These are phyloP conservation scores for Erigeron philadelphicus DNA, from an alignment of 140 eudicot species.

Conservation along the genomic window DNA sequence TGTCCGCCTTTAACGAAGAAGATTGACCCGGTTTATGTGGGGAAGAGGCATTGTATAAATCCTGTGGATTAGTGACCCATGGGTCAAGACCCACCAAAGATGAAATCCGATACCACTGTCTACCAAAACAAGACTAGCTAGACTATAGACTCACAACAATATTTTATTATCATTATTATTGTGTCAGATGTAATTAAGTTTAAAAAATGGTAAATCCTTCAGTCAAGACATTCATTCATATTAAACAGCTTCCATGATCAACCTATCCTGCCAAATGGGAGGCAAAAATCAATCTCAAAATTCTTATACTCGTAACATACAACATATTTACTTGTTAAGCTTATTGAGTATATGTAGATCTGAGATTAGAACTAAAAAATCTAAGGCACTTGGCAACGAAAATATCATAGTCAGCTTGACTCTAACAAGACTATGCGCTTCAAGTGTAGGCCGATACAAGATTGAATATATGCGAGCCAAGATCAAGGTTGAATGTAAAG, in stretches of 20 bases:
- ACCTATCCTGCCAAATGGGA: conserved; percentile 22
- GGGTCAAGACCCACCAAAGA: no score
- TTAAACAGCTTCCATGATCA: conserved; percentile 17
- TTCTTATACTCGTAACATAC: not conserved
- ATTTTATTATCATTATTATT: no score
- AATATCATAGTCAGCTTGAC: not conserved
- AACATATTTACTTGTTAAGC: not conserved
- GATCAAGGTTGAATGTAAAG: not conserved
- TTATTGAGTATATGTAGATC: not conserved
- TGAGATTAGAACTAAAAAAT: not conserved
- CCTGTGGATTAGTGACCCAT: no score
- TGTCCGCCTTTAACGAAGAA: no score
- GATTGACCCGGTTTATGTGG: no score
- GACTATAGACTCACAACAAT: no score
- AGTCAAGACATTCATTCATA: not conserved
- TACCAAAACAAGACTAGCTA: no score
- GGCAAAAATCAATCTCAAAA: not conserved
- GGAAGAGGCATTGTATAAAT: no score
- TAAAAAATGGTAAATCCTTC: conserved; percentile 2
- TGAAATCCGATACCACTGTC: no score
- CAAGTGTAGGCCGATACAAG: not conserved
- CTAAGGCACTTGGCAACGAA: not conserved
- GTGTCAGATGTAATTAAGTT: not conserved
- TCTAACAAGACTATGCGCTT: not conserved
- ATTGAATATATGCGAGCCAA: not conserved